These are phyloP conservation scores for Metarhizium anisopliae DNA, from an alignment of 2,329 filamentous ascomycete genomes.

Conservation along the genomic window DNA sequence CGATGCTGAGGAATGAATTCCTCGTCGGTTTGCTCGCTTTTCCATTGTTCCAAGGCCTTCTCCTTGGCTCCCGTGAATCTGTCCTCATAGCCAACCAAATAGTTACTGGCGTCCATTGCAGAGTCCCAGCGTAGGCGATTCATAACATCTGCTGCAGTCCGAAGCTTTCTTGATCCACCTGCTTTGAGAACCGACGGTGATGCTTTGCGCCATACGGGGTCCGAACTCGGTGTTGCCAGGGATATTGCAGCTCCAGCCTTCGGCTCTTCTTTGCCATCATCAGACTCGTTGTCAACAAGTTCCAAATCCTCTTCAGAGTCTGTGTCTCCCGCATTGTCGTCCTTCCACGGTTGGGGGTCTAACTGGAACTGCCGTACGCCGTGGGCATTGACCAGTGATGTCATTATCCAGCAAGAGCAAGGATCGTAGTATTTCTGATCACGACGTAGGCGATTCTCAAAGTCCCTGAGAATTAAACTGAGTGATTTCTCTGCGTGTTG, in stretches of 20 bases:
- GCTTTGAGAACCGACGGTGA: constrained; percentile 10
- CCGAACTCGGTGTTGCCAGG: neutral
- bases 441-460: constrained; percentile 36
- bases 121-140: constrained; percentile 52
- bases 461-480: constrained; percentile 32
- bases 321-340: constrained; percentile 27
- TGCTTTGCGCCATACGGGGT: neutral
- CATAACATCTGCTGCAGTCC: constrained; percentile 49
- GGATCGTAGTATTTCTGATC: constrained; percentile 41
- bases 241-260: neutral
- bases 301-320: constrained; percentile 33
- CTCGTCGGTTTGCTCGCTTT: constrained; percentile 52
- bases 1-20: constrained; percentile 60
- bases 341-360: constrained; percentile 41
- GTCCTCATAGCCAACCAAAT: constrained; percentile 53
- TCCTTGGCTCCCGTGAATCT: constrained; percentile 47
- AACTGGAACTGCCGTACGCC: constrained; percentile 34
- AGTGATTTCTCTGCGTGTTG: constrained; percentile 28
- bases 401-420: constrained; percentile 39
- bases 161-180: constrained; percentile 34
- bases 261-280: constrained; percentile 16
- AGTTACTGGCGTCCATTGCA: constrained; percentile 41
- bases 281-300: constrained; percentile 20
- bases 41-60: constrained; percentile 46
- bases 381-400: constrained; percentile 25